Percentiles rank a stretch among this genome's conserved stretches.
Evolutionary conservation across 208 protist species (phyloP).

Genomic region (Angomonas ambiguus): DNA sequence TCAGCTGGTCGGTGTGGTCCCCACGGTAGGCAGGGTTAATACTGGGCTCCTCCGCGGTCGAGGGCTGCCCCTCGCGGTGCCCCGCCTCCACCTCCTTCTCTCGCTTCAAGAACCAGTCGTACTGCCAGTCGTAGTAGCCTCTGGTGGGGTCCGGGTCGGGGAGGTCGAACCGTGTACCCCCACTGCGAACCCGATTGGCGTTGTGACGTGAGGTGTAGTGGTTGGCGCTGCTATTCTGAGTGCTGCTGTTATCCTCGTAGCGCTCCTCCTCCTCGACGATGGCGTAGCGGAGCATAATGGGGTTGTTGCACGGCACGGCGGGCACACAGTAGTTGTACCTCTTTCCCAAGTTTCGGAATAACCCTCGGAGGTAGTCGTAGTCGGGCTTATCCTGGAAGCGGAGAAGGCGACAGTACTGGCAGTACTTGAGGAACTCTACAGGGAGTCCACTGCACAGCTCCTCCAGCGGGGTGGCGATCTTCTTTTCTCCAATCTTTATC

Average conservation of each 20-base stretch:
- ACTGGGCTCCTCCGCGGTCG: neutral
- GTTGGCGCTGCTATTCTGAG: neutral
- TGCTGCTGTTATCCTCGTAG: slow-evolving; percentile 16
- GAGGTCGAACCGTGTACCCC: neutral
- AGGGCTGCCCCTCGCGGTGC: neutral
- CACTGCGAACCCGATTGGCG: neutral
- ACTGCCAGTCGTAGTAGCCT: slow-evolving; percentile 73
- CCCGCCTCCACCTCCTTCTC: slow-evolving; percentile 36
- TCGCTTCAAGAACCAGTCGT: slow-evolving; percentile 84
- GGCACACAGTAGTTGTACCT: slow-evolving; percentile 24
- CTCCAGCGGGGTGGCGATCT: slow-evolving; percentile 63
- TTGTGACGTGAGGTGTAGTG: neutral
- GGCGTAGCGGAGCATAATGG: neutral
- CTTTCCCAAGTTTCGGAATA: slow-evolving; percentile 50
- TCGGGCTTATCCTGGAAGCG: slow-evolving; percentile 74
- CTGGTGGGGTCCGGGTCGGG: slow-evolving; percentile 25
- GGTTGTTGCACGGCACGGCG: neutral
- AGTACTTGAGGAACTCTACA: slow-evolving; percentile 62
- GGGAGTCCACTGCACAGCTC: slow-evolving; percentile 67
- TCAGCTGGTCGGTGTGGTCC: neutral
- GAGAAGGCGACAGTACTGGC: slow-evolving; percentile 67
- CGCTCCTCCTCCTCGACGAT: slow-evolving; percentile 1
- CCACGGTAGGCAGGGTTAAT: neutral
- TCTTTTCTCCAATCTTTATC: slow-evolving; percentile 79
- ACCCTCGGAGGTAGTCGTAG: slow-evolving; percentile 69